Base-by-base conservation (phyloP, 495 filamentous ascomycete species). In the Tuber microsphaerosporum region DNA sequence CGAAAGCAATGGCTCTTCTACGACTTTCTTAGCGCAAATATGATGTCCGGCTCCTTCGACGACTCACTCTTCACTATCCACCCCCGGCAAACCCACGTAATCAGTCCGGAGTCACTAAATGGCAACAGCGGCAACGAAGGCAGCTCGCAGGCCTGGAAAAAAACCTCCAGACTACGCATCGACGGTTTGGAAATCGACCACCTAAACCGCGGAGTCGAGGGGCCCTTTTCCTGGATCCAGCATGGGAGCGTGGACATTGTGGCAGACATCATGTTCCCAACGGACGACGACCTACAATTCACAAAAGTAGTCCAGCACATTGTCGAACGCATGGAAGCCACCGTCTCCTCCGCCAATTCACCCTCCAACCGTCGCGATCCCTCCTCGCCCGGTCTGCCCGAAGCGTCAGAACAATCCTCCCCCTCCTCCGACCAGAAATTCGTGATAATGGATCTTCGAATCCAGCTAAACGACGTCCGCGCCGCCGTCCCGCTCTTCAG, bases 1-100 rank as follows among this genome's bases (percentile, higher is more conserved):
- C 88, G 95, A 48, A 97, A 97, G 81, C 96, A 97, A 77, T 98
- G 93, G 91, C 86, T 99, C 1, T 97, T 98, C 83, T 99, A 99
- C 84, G 95, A 99, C 84, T 97, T 98, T 80, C 84, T 99, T 34
- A 95, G 92, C 0, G 96, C 95, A 51, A 97, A 92, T 77, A 93
- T 93, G 83, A 95, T 97, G 91, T 96, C 93, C 19, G 95, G 95
- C 20, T 94, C 94, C 9, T 97, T 92, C 78, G 95, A 99, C 79
- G 92, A 97, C 61, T 97, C 96, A 1, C 86, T 98, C 1, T 99
- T 99, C 84, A 98, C 94, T 0, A 97, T 99, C 72, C 95, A 99
- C 84, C 95, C 95, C 34, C 90, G 93, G 20, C 95, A 99, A 83
- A 90, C 90, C 31, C 94, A 98, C 81, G 91, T 91, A 20, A 82